phyloP scores from a whole-genome alignment of 1,284 basidiomycete genomes.

The Entoloma clypeatum region DNA sequence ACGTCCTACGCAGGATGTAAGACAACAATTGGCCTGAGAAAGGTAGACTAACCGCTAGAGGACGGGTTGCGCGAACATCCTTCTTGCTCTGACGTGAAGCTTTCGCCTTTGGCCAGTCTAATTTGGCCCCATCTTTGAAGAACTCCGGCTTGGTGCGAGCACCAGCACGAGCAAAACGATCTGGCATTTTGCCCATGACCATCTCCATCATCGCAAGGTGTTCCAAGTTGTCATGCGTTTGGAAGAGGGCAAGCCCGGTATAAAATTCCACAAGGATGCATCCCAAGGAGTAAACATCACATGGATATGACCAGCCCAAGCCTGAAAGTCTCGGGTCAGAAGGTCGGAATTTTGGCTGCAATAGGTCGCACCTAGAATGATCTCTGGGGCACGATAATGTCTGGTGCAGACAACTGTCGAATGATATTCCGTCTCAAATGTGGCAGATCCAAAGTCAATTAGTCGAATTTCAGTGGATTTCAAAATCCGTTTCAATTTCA shows the following conservation, averaged over 20 bases:
- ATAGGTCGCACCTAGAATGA: constrained; percentile 80
- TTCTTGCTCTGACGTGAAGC: constrained; percentile 89
- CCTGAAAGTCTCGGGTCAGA: constrained; percentile 44
- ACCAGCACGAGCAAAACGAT: constrained; percentile 71
- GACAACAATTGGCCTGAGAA: constrained; percentile 6
- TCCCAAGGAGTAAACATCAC: constrained; percentile 97
- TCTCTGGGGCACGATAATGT: constrained; percentile 98
- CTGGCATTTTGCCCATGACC: constrained; percentile 96
- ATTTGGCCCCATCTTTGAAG: constrained; percentile 79
- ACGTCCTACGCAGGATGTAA: constrained; percentile 59
- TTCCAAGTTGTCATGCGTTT: constrained; percentile 98
- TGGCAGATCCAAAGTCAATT: constrained; percentile 99
- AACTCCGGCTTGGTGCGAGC: constrained; percentile 85
- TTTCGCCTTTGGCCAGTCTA: constrained; percentile 91
- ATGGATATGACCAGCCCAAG: constrained; percentile 97
- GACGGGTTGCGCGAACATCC: constrained; percentile 86
- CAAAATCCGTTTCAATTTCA: constrained; percentile 71
- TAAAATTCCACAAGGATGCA: constrained; percentile 99
- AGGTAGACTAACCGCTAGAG: constrained; percentile 57
- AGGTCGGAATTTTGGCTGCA: constrained; percentile 1
- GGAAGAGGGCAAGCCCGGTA: constrained; percentile 96
- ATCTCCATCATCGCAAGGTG: constrained; percentile 99
- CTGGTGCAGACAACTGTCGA: constrained; percentile 96
- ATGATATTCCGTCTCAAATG: constrained; percentile 98
- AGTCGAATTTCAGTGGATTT: constrained; percentile 90